Percentiles rank a stretch among this genome's conserved stretches.
Conservation (phyloP, 306 rosid species). For the Alnus glutinosa region DNA sequence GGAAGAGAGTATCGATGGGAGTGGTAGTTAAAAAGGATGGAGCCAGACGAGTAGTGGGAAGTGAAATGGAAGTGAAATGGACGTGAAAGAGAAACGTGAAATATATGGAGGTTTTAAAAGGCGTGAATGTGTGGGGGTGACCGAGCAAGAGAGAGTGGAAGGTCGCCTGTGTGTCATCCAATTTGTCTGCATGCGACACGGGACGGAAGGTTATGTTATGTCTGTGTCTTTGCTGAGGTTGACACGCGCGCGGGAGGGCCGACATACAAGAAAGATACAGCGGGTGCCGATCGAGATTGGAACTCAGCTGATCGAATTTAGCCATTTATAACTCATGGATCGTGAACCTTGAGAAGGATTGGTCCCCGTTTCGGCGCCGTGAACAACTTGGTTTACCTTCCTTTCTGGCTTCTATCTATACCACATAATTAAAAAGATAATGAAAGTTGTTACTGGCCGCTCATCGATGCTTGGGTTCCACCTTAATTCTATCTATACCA, state of each 20-base stretch:
- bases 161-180: not conserved
- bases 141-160: not conserved
- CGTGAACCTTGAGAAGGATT: not conserved
- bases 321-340: conserved; percentile 26
- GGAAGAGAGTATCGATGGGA: conserved; percentile 3
- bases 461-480: too few relatives aligned
- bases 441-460: not conserved
- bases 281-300: not conserved
- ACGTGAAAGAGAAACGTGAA: conserved; percentile 63
- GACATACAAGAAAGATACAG: not conserved
- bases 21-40: conserved; percentile 25
- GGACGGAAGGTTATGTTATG: not conserved
- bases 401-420: not conserved
- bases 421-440: not conserved
- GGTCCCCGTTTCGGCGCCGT: conserved; percentile 50
- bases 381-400: conserved; percentile 21
- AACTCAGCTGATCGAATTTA: not conserved
- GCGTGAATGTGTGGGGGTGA: not conserved
- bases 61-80: conserved; percentile 38
- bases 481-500: too few relatives aligned
- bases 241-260: conserved; percentile 19
- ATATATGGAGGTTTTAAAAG: conserved; percentile 29
- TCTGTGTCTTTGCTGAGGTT: not conserved
- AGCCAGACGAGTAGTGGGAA: conserved; percentile 12
- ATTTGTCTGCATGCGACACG: not conserved